Base-by-base conservation (phyloP, 257 asterid species). In the Solanum bulbocastanum region DNA sequence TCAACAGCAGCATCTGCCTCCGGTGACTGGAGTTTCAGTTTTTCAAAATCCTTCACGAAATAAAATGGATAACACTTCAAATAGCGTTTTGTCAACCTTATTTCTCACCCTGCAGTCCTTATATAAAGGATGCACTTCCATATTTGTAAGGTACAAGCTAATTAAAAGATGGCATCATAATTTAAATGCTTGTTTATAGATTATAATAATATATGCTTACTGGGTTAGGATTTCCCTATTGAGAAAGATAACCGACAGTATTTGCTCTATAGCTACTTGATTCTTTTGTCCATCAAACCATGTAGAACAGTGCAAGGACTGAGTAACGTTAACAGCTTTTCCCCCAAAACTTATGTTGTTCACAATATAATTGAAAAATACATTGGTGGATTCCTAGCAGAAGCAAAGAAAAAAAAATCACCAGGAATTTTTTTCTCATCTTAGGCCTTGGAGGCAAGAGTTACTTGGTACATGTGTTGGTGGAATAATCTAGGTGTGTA, bases 241-340 rank as follows among this genome's bases (percentile, higher is more conserved):
- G 32, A 96, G 95, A 88, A 96, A 96, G 85, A 96, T 93, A 75
- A 94, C 98, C 73, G 92, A 92, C 27, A 96, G 93, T 87, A 95
- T 95, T 91, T 93, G 96, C 92, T 96, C 98, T 11, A 93, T 96
- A 79, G 96, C 94, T 83, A 95, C 98, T 91, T 95, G 98, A 88
- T 95, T 98, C 93, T 93, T 96, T 65, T 87, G 96, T 90, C 94
- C 99, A 74, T 94, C 97, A 83, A 97, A 96, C 99, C 96, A 93
- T 86, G 82, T n/a, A 71, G 86, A 89, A 89, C 10, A 92, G 56
- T 52, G 86, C 75, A 69, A 68, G 66, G 87, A 90, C 88, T 20
- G 83, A 86, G 79, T 32, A 25, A 86, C 32, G 7, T 39, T 32
- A 85, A 88, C 83, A 37, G 83, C 83, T 33, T 83, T 83, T 83